Conservation (phyloP, 257 asterid genomes). For the Jasminum sambac region DNA sequence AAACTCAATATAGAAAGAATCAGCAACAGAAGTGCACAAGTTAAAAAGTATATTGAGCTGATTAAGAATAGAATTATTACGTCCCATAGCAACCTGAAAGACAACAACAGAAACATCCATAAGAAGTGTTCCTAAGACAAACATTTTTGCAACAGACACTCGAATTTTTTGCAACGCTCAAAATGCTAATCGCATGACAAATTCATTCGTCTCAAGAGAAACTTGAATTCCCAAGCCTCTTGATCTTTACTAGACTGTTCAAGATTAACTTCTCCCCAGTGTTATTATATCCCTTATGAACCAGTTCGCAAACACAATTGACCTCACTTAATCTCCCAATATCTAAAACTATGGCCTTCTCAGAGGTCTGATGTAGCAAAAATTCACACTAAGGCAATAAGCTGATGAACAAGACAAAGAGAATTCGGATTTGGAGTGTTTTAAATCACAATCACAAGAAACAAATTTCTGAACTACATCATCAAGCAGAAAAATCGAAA, state of each 20-base stretch:
- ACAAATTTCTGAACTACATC: background rate
- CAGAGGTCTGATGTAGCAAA: background rate
- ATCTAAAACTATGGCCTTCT: background rate
- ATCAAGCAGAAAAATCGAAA: background rate
- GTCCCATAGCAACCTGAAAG: background rate
- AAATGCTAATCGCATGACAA: background rate
- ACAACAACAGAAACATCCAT: background rate
- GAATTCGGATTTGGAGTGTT: slow-evolving; percentile 2
- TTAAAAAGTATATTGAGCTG: background rate
- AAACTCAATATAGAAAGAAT: background rate
- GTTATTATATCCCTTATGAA: background rate
- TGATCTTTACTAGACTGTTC: background rate
- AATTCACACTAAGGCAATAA: background rate
- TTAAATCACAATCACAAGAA: background rate
- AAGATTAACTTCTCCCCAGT: background rate
- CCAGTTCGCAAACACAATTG: background rate
- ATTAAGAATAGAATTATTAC: background rate
- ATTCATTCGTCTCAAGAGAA: background rate
- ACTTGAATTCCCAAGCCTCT: background rate
- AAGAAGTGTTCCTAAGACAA: background rate
- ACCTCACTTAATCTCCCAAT: background rate
- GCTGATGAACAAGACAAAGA: background rate
- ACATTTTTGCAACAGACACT: background rate
- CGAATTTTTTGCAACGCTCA: background rate
- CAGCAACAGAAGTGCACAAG: background rate